Conservation (phyloP, 169 alveolate genomes). For the Plasmodium berghei region DNA sequence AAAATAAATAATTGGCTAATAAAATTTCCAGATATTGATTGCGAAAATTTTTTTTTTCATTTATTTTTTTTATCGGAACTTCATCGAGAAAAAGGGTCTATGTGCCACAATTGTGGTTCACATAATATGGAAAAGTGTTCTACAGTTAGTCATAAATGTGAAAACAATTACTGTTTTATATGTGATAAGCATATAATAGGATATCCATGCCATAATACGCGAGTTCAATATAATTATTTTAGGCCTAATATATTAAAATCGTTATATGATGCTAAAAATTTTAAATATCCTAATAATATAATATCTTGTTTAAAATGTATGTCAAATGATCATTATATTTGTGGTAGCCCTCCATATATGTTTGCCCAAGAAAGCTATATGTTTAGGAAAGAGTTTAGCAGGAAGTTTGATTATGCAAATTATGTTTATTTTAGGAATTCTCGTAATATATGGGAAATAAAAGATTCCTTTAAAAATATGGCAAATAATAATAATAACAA, state of each 20-base stretch:
- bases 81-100: constrained; percentile 27
- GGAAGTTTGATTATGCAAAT: constrained; percentile 4
- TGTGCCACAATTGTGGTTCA: constrained; percentile 68
- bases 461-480: not conserved
- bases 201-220: constrained; percentile 34
- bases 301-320: constrained; percentile 54
- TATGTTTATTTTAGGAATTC: constrained; percentile 46
- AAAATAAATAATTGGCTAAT: constrained; percentile 51
- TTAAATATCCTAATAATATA: constrained; percentile 16
- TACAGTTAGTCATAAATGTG: constrained; percentile 5
- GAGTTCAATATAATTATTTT: constrained; percentile 25
- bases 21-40: constrained; percentile 53
- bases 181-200: constrained; percentile 26
- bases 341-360: constrained; percentile 69
- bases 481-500: not conserved
- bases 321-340: constrained; percentile 30
- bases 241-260: not conserved
- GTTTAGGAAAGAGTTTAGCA: constrained; percentile 28
- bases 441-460: constrained; percentile 35
- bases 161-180: constrained; percentile 37
- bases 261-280: constrained; percentile 1
- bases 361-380: constrained; percentile 16
- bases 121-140: constrained; percentile 30
- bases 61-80: constrained; percentile 54
- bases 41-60: constrained; percentile 70